Evolutionary conservation across 1,139 yeast species (phyloP).

Genomic region (Kurtzmaniella quercitrusa): DNA sequence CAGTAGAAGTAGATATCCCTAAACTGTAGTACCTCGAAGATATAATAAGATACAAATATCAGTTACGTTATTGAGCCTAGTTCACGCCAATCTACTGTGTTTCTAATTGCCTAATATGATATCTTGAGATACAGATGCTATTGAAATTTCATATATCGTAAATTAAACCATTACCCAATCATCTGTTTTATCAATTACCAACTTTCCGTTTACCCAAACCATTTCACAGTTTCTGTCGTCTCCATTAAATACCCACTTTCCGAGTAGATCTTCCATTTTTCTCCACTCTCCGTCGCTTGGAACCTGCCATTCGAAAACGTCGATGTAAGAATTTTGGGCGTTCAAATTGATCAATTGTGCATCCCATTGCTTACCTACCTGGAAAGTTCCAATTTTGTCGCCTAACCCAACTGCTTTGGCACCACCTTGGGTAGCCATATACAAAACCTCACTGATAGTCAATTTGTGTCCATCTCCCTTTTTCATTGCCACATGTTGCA

Average conservation of each 20-base stretch:
- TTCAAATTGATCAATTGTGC: constrained; percentile 70
- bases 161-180: constrained; percentile 6
- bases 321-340: constrained; percentile 52
- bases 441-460: constrained; percentile 66
- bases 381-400: constrained; percentile 63
- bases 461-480: constrained; percentile 36
- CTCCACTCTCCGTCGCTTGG: constrained; percentile 12
- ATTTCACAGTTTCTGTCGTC: constrained; percentile 81
- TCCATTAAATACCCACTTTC: constrained; percentile 93
- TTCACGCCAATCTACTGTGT: too few relatives aligned
- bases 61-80: too few relatives aligned
- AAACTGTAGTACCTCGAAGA: too few relatives aligned
- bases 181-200: constrained; percentile 41
- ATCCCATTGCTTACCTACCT: constrained; percentile 76
- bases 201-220: constrained; percentile 82
- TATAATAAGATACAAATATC: too few relatives aligned
- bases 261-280: constrained; percentile 52
- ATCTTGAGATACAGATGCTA: too few relatives aligned
- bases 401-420: constrained; percentile 69
- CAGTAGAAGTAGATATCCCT: too few relatives aligned
- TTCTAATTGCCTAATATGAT: too few relatives aligned
- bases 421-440: constrained; percentile 86
- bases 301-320: constrained; percentile 69
- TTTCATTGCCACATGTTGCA: constrained; percentile 78
- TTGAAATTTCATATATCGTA: too few relatives aligned